A percentile compares a stretch with the other conserved stretches of the same genome.
Conservation (phyloP, 371 early-diverging fungal species). For the Smittium mucronatum region DNA sequence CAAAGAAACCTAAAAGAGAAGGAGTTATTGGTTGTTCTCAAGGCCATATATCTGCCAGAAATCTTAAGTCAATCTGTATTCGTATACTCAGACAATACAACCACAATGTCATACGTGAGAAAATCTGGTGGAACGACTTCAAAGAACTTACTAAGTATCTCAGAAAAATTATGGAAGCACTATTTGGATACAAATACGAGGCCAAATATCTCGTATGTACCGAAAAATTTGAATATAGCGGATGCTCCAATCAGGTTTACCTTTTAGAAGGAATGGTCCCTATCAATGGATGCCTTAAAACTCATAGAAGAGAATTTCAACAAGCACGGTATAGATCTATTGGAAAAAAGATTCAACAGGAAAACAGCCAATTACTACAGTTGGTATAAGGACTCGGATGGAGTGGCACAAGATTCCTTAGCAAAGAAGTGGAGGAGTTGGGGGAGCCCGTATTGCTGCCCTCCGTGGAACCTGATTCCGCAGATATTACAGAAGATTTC, state of each 20-base stretch:
- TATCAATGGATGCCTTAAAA: background rate
- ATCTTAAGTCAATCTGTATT: background rate
- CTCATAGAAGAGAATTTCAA: background rate
- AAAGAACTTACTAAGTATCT: background rate
- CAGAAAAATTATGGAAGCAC: background rate
- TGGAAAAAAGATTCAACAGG: background rate
- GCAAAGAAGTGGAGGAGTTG: background rate
- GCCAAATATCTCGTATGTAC: background rate
- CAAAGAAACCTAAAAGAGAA: background rate
- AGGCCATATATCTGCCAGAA: background rate
- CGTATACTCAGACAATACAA: conserved; percentile 4
- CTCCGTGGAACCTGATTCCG: background rate
- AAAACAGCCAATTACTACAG: background rate
- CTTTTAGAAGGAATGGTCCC: background rate
- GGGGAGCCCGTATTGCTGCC: background rate
- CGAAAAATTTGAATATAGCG: background rate
- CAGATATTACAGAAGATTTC: background rate
- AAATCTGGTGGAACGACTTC: conserved; percentile 2
- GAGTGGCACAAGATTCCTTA: background rate
- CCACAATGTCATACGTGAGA: background rate
- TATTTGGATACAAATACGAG: background rate
- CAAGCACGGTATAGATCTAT: background rate
- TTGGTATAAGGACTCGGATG: background rate
- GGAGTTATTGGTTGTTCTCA: background rate
- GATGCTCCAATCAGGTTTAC: background rate